Conservation (phyloP, 768 basidiomycete genomes). For the Fomitopsis serialis region DNA sequence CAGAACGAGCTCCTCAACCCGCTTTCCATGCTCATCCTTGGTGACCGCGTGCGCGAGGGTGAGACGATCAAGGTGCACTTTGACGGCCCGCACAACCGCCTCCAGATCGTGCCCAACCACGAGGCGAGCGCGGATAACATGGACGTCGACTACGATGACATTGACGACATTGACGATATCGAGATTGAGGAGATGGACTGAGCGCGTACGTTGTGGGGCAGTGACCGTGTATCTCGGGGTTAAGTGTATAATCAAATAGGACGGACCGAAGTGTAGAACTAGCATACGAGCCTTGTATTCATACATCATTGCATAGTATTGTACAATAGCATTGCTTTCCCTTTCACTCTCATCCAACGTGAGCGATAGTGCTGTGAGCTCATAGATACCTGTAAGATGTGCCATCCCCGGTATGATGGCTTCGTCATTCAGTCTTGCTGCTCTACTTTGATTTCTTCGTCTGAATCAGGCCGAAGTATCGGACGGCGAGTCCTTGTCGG, state of each 20-base stretch:
- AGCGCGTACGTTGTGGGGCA: constrained; percentile 4
- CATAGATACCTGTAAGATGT: too few species aligned
- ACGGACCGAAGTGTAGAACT: constrained; percentile 1
- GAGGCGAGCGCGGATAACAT: constrained; percentile 47
- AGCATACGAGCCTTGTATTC: constrained; percentile 6
- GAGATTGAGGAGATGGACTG: constrained; percentile 74
- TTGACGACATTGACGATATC: constrained; percentile 48
- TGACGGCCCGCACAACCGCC: constrained; percentile 75
- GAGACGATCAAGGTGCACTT: constrained; percentile 74
- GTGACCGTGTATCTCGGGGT: neutral
- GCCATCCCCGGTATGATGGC: too few species aligned
- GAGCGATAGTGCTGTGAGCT: too few species aligned
- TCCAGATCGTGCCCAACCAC: constrained; percentile 82
- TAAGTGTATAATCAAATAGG: neutral
- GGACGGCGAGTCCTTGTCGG: too few species aligned
- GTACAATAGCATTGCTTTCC: constrained; percentile 6
- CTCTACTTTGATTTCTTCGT: too few species aligned
- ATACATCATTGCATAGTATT: constrained; percentile 5
- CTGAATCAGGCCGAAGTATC: too few species aligned
- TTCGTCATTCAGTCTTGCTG: too few species aligned
- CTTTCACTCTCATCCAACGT: neutral
- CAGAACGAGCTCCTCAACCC: constrained; percentile 93
- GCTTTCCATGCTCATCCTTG: constrained; percentile 77
- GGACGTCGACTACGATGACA: constrained; percentile 55
- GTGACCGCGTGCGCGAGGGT: constrained; percentile 75